These are phyloP conservation scores for Colletotrichum gloeosporioides DNA, from an alignment of 2,329 filamentous ascomycete species.

Conservation along the genomic window DNA sequence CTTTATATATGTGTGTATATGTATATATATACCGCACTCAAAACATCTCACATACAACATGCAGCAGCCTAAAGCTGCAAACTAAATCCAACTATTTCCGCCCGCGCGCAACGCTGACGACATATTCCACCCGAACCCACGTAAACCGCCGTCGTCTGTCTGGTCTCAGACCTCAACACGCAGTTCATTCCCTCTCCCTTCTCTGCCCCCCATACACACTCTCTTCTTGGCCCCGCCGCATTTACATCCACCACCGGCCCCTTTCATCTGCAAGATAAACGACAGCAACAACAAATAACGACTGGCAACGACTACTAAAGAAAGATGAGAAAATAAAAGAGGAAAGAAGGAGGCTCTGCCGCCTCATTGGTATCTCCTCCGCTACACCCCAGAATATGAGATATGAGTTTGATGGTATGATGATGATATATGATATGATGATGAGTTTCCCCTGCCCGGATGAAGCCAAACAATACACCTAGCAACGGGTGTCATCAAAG, in stretches of 20 bases:
- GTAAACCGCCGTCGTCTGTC: neutral
- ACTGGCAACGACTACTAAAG: neutral
- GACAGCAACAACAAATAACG: neutral
- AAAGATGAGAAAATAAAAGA: neutral
- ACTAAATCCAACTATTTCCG: neutral
- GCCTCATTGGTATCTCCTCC: constrained; percentile 21
- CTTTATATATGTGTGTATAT: neutral
- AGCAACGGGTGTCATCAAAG: neutral
- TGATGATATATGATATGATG: neutral
- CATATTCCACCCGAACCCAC: neutral
- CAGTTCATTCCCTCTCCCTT: neutral
- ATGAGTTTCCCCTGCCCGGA: neutral
- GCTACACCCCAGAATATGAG: neutral
- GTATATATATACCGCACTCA: neutral
- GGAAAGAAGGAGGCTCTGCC: neutral
- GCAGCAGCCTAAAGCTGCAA: neutral
- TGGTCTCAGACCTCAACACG: neutral
- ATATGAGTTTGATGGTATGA: neutral
- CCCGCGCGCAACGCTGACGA: neutral
- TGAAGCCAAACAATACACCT: neutral
- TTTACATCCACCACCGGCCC: neutral
- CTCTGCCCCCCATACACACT: neutral
- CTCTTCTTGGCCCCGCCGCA: neutral
- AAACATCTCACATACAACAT: neutral
- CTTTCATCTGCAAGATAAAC: neutral